Evolutionary conservation across 1,139 yeast genomes (phyloP).

Genomic region (Suhomyces taliae): DNA sequence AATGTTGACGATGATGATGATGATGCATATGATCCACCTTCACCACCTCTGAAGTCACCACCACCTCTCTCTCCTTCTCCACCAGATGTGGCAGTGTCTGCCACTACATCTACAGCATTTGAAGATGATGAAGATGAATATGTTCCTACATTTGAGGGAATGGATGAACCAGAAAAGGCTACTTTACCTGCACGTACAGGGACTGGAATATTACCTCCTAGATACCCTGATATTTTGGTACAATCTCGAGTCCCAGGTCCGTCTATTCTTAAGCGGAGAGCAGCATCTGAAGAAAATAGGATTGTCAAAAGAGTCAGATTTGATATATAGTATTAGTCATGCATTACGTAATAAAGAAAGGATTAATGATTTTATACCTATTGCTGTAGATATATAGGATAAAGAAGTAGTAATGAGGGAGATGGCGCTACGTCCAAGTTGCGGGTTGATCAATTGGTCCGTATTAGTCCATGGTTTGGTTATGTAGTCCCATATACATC

Average conservation of each 20-base stretch:
- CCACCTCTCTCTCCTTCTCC: background rate
- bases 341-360: background rate
- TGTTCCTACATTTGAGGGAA: conserved; percentile 8
- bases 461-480: too few species aligned
- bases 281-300: conserved; percentile 3
- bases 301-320: conserved; percentile 10
- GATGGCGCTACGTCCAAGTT: too few species aligned
- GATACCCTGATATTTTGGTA: background rate
- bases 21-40: conserved; percentile 6
- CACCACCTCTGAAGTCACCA: conserved; percentile 5
- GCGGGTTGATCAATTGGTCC: too few species aligned
- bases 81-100: conserved; percentile 1
- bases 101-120: background rate
- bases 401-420: background rate
- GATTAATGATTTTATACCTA: background rate
- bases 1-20: conserved; percentile 5
- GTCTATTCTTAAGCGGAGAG: conserved; percentile 8
- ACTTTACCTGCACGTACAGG: conserved; percentile 4
- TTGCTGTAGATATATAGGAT: background rate
- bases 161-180: background rate
- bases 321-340: conserved; percentile 7
- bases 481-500: too few species aligned
- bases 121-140: conserved; percentile 9
- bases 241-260: conserved; percentile 5
- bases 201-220: conserved; percentile 6